phyloP scores from a whole-genome alignment of 306 rosid genomes.

The Macrotyloma uniflorum region DNA sequence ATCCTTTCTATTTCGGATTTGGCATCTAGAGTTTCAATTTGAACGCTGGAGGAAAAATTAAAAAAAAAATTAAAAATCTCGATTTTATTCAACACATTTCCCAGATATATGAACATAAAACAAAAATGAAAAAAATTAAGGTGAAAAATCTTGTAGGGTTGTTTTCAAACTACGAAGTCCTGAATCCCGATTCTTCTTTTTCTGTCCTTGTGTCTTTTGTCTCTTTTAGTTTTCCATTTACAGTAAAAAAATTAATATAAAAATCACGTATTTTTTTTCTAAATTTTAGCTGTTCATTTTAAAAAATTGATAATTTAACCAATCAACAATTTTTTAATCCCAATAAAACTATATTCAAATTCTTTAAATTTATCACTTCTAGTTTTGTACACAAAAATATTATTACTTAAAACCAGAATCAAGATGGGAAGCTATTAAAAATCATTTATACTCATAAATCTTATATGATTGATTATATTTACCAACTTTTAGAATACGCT shows the following conservation, averaged over 20 bases:
- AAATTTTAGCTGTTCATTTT: too few relatives aligned
- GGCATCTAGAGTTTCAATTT: neutral
- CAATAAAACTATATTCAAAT: too few relatives aligned
- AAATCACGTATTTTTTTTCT: neutral
- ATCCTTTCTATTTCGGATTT: conserved; percentile 14
- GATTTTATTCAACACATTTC: conserved; percentile 9
- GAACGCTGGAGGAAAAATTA: neutral
- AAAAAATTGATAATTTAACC: too few relatives aligned
- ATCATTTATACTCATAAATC: neutral
- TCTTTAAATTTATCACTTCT: too few relatives aligned
- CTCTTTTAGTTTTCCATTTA: neutral
- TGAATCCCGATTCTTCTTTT: neutral
- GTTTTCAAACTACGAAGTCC: neutral
- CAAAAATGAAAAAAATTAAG: neutral
- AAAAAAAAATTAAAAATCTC: too few relatives aligned
- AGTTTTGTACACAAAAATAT: too few relatives aligned
- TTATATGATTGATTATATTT: too few relatives aligned
- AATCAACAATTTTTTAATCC: too few relatives aligned
- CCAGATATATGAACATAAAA: neutral
- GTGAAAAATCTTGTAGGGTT: neutral
- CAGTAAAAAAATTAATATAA: neutral
- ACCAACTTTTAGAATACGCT: neutral
- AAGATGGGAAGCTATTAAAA: neutral
- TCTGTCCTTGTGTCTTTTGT: neutral
- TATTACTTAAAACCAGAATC: neutral